Evolutionary conservation across 1,284 basidiomycete genomes (phyloP).

Genomic region (Entoloma clypeatum): DNA sequence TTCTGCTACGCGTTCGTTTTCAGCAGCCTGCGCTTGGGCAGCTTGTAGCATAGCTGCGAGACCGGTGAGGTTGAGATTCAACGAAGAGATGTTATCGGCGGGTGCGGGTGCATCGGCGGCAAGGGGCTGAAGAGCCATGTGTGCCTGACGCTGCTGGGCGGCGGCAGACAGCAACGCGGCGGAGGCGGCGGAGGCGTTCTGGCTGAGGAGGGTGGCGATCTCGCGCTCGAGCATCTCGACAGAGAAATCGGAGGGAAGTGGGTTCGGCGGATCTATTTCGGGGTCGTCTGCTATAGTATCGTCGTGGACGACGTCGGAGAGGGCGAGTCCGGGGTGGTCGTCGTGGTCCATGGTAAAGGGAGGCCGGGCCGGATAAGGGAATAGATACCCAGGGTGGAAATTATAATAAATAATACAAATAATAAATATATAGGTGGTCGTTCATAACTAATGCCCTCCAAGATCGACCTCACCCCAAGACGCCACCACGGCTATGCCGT

Average conservation of each 20-base stretch:
- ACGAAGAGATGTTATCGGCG: constrained; percentile 28
- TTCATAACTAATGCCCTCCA: too few species aligned
- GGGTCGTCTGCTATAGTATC: constrained; percentile 53
- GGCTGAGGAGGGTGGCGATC: constrained; percentile 63
- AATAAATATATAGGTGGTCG: too few species aligned
- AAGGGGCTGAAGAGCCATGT: constrained; percentile 31
- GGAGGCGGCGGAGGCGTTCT: constrained; percentile 62
- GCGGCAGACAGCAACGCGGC: constrained; percentile 57
- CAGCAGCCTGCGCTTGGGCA: constrained; percentile 58
- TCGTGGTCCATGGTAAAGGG: constrained; percentile 50
- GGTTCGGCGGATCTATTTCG: constrained; percentile 24
- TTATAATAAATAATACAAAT: too few species aligned
- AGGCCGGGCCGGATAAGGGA: constrained; percentile 15
- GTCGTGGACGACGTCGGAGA: constrained; percentile 78
- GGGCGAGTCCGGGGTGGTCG: constrained; percentile 58
- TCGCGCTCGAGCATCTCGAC: constrained; percentile 73
- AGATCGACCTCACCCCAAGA: constrained; percentile 65
- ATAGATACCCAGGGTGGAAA: constrained; percentile 18
- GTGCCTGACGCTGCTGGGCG: constrained; percentile 56
- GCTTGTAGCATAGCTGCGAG: constrained; percentile 73
- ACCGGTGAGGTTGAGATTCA: constrained; percentile 52
- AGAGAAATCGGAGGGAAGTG: constrained; percentile 36
- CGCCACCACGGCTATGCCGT: constrained; percentile 82
- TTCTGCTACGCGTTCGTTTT: constrained; percentile 43
- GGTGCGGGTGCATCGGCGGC: constrained; percentile 22